phyloP scores from a whole-genome alignment of 2,329 filamentous ascomycete species.

The Colletotrichum gloeosporioides region DNA sequence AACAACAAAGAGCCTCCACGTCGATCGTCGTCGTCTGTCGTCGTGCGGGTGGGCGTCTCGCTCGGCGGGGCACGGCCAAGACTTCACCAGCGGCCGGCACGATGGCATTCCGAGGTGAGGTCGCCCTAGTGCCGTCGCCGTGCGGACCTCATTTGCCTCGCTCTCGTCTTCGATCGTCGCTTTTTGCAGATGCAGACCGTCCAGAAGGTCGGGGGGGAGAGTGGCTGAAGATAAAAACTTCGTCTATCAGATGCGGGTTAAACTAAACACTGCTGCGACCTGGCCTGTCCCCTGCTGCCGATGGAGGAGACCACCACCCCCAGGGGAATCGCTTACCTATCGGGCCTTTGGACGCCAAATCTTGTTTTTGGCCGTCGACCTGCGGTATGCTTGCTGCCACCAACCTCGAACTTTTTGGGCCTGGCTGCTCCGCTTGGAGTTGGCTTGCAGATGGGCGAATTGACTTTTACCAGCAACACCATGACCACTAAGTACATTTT shows the following conservation, averaged over 20 bases:
- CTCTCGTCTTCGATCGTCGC: not conserved
- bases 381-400: not conserved
- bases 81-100: not conserved
- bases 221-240: not conserved
- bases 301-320: not conserved
- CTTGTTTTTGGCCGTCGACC: not conserved
- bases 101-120: not conserved
- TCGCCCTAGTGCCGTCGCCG: not conserved
- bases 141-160: not conserved
- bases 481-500: not conserved
- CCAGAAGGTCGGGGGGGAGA: not conserved
- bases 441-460: not conserved
- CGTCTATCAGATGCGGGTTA: not conserved
- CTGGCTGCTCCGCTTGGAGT: not conserved
- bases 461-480: not conserved
- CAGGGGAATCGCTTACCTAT: not conserved
- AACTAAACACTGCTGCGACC: not conserved
- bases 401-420: not conserved
- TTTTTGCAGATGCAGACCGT: not conserved
- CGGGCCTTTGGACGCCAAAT: slow-evolving; percentile 7
- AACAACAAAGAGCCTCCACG: slow-evolving; percentile 5
- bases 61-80: not conserved
- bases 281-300: not conserved
- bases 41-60: not conserved
- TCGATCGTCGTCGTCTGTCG: not conserved